Evolutionary conservation across 2,329 filamentous ascomycete genomes (phyloP), one percentile per base, ranked within the genome.

Genomic region (Aspergillus viridinutans): DNA sequence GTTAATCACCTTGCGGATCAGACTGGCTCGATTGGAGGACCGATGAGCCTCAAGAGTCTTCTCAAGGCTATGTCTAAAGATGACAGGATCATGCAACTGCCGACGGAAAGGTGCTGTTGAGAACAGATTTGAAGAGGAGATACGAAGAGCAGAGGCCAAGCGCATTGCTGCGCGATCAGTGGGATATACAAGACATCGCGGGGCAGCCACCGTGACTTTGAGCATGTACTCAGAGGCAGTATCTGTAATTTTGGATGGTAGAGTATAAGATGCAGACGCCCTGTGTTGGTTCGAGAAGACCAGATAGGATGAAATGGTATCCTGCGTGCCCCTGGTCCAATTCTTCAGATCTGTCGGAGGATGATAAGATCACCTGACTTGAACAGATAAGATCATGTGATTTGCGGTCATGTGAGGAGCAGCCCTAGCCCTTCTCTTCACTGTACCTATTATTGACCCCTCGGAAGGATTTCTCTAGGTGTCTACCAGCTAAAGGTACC

Each of bases 11-110:
- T 68, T 72, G 53, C 73, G 72, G 49, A 76, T 64, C 38, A 76
- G 52, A 26, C 66, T 64, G 38, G 67, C 67, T 49, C 71, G 69
- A 60, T 78, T 78, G 10, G 65, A 64, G 12, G 62, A 61, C 43
- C 76, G 74, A 61, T 78, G 76, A 25, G 74, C 74, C 54, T 75
- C 71, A 32, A 78, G 67, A 5, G 76, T 78, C 55, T 70, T 71
- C 29, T 62, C 60, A 23, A 76, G 69, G 52, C 71, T 75, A 50
- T 69, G 65, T 28, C 65, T 61, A 54, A 71, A 63, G 32, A 76
- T 64, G 32, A 66, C 59, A 14, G 60, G 49, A 28, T 66, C 57
- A 54, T 61, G 62, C 40, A 66, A 55, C 8, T 17, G 28, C 21
- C 54, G 57, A 54, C 35, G 53, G 26, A 50, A 45, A 53, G 12